Evolutionary conservation across 192 early-diverging fungal species (phyloP), one percentile per base, ranked within the genome.

Genomic region (Dispira simplex): DNA sequence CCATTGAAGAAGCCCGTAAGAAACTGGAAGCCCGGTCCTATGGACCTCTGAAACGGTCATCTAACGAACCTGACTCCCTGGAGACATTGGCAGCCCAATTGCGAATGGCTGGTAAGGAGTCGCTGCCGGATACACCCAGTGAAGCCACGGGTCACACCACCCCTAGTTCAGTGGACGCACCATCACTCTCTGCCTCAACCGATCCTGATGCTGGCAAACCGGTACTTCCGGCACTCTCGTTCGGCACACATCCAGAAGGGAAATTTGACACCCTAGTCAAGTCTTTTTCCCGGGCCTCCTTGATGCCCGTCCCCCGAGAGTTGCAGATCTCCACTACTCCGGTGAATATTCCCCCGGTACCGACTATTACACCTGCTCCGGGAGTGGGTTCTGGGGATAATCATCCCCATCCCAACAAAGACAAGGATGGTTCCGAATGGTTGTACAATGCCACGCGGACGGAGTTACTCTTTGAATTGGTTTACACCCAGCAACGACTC

Each of bases 401-500:
- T 0, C 20, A 11, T 11, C 26, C 56, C 21, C 1, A 58, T 27
- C 59, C 59, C 59, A 25, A 62, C 44, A 25, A 45, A 20, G 39
- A 62, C 59, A 44, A 45, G 43, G 59, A 62, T 39, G 59, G 59
- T 25, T 13, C 23, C 18, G 59, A 62, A 14, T 62, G 59, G 59
- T n/a, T 62, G 26, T 9, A 45, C 8, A 25, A 14, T 11, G 59
- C 59, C 59, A 62, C 28, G 20, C 59, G 26, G 39, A 25, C 46
- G 8, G 59, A 62, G n/a, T n/a, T 62, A 3, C 59, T 21, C 14
- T 62, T 46, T 25, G 59, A 62, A 25, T 25, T 62, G n/a, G 44
- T 62, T 20, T 62, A 62, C n/a, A 62, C 59, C 43, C 59, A 62
- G 59, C 59, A 62, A 25, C 59, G 59, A 10, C 25, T 62, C 20